Evolutionary conservation across 306 rosid genomes (phyloP), one percentile per base, ranked within the genome.

Genomic region (Vigna angularis): DNA sequence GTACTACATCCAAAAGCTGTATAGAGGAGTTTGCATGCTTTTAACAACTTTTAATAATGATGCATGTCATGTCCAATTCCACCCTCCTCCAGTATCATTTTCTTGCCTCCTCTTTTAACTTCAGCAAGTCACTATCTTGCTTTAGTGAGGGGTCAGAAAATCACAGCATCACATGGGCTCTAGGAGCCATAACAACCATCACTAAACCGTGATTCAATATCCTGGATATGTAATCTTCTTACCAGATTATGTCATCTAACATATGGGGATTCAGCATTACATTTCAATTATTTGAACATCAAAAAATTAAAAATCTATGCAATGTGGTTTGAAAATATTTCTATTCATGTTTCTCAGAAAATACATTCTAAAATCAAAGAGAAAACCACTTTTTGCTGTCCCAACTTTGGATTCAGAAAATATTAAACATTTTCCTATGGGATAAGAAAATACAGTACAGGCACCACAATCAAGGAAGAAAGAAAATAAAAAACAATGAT

Each of bases 1-100:
- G 84, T 38, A 69, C 77, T 79, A 76, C 69, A 66, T 77, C 84
- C 68, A 86, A 77, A 79, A 85, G 85, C 73, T 75, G 78, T 13
- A 58, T 81, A 70, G 82, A 73, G 57, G 45, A 82, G 76, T 81
- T 69, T 52, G 72, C 82, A 28, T 64, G 55, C 97, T 90, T 87
- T 84, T 72, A 30, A 69, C 79, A 74, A 24, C 28, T 24, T 26
- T 26, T 26, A 26, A 76, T 63, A 88, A 68, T 68, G 73, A 85
- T 92, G 70, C 85, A 86, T 76, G 87, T 77, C 74, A 66, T 83
- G 87, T 85, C 86, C 14, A 85, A 68, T 82, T 88, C 84, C 66
- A 81, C 70, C 70, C 30, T 44, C 74, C 77, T 24, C 22, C 1
- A 63, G 66, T 64, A 79, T 72, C 83, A 84, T 69, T 82, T 76